Evolutionary conservation across 208 protist genomes (phyloP).

Genomic region (Novymonas esmeraldas): DNA sequence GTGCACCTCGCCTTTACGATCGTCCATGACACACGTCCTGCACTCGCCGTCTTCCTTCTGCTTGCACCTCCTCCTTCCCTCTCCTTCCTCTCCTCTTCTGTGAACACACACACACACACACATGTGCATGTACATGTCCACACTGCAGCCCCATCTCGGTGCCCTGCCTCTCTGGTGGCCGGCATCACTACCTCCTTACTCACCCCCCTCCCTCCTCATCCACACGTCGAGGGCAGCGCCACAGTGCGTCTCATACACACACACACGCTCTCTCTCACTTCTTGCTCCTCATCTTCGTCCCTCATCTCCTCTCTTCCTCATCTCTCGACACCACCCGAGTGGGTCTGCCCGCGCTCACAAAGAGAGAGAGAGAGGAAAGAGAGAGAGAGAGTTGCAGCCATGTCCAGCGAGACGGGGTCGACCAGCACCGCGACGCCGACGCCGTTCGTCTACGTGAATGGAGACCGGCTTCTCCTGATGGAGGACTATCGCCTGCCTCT

Average conservation of each 20-base stretch:
- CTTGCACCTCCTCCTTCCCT: not conserved
- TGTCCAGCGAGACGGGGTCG: conserved; percentile 26
- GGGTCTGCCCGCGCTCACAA: no score
- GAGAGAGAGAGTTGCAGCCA: no score
- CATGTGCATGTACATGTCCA: not conserved
- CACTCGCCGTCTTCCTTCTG: no score
- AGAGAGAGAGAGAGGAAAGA: no score
- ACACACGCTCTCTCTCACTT: not conserved
- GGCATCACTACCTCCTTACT: no score
- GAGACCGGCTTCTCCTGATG: conserved; percentile 55
- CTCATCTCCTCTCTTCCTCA: not conserved
- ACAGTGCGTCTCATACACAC: not conserved
- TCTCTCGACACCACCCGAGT: not conserved
- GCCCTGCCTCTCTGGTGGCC: not conserved
- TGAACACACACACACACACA: not conserved
- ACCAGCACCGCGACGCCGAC: conserved; percentile 14
- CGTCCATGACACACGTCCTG: not conserved
- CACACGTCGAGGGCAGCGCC: no score
- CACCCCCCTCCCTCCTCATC: not conserved
- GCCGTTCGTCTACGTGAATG: conserved; percentile 79
- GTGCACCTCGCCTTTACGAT: no score
- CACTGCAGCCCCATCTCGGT: not conserved
- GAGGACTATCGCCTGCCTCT: conserved; percentile 74
- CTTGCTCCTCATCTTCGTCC: not conserved
- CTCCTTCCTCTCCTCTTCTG: not conserved